Evolutionary conservation across 768 basidiomycete genomes (phyloP), one percentile per base, ranked within the genome.

Genomic region (Tylopilus rubrobrunneus): DNA sequence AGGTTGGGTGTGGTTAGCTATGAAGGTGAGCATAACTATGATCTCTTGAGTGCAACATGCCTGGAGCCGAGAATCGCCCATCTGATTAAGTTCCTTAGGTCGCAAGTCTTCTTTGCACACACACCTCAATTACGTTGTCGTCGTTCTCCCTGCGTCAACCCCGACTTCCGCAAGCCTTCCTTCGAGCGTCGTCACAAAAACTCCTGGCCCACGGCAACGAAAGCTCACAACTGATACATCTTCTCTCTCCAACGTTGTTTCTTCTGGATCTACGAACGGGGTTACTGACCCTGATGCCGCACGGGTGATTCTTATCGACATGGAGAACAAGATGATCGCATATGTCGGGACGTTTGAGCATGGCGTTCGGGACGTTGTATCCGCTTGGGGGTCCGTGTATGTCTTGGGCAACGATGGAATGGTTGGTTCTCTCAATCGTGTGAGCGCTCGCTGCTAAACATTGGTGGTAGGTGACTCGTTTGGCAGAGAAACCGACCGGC

Each of bases 251-350:
- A 59, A 60, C 5, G 33, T 39, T 2, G 37, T 53, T 7, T 48
- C 54, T 17, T 33, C 39, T 5, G 48, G 27, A 37, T 81, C 83
- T 3, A 75, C 80, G 11, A 75, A 75, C 4, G 66, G 65, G 1
- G 45, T 7, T 6, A 61, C 67, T 15, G 78, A 79, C 39, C 70
- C 78, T 0, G 89, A 92, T 48, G 82, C 90, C 37, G 83, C 85
- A 12, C 87, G 84, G 56, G 82, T 98, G 40, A 88, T 87, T 0
- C 81, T 98, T 1, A 87, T 98, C 59, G 95, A 99, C 65, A 82
- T 87, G 36, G 90, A 92, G 63, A 97, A 95, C 71, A 93, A 94
- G 73, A 79, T 94, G 49, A 80, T 96, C 15, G 89, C 90, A 7
- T 94, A 91, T 64, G 83, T 85, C 0, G 87, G 85, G 7, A 80